Evolutionary conservation across 2,329 filamentous ascomycete species (phyloP), one percentile per base, ranked within the genome.

Genomic region (Colletotrichum acutatum): DNA sequence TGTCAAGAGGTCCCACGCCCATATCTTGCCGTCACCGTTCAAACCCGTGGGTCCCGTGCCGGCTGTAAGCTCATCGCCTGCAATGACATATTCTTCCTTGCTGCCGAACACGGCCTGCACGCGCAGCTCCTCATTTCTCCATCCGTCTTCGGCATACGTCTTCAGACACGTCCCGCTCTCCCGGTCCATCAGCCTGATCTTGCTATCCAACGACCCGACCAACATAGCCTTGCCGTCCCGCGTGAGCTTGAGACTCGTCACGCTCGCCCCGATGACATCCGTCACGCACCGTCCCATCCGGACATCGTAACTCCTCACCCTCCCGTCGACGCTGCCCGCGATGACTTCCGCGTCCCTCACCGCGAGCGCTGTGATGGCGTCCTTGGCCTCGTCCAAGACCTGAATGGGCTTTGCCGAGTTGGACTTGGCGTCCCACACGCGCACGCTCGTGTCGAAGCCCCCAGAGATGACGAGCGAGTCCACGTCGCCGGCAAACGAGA

Each of bases 1-100:
- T 6, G 89, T 92, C 67, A 98, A 81, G 24, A 97, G 84, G 83
- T 98, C 95, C 96, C 96, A 98, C 1, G 91, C 94, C 85, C 92
- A 92, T 8, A 95, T 83, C 78, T 87, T 86, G 2, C 93, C 93
- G 74, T 92, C 86, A 19, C 71, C 71, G 46, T 72, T 74, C 63
- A 71, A 54, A 3, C 83, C 84, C 2, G 63, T 58, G 54, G 66
- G 64, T 4, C 65, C 66, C n/a, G 68, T 62, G 24, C 73, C 80
- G 1, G 76, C 78, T 66, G 78, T 83, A 78, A 89, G 86, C 82
- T 98, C 95, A 78, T 95, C 95, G 8, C 96, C 96, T 63, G 91
- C 93, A 4, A 98, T 78, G 1, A 97, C 94, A 61, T 93, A 92
- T 72, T 90, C 91, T 82, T 98, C 96, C 75, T 89, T 91, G 34